A percentile compares a stretch with the other conserved stretches of the same genome.
Conservation (phyloP, 2,329 filamentous ascomycete species). For the Fusarium sacchari region DNA sequence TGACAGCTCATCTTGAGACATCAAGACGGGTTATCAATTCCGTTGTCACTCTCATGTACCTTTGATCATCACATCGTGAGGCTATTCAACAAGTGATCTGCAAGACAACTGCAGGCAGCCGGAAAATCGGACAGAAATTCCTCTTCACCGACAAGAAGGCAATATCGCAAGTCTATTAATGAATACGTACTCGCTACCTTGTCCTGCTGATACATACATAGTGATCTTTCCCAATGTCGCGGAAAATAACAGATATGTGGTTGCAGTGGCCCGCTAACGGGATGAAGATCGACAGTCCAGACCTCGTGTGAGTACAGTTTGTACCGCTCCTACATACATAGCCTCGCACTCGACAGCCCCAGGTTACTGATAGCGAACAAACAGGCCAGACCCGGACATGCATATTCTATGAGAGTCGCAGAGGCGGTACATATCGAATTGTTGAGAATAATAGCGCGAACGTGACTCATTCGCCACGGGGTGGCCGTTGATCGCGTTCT, state of each 20-base stretch:
- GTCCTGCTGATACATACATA: neutral
- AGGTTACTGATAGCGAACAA: neutral
- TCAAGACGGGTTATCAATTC: neutral
- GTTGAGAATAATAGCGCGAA: conserved; percentile 4
- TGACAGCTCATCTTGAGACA: conserved; percentile 10
- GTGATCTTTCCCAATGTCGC: conserved; percentile 3
- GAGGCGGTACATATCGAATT: neutral
- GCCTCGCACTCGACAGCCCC: neutral
- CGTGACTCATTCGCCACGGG: conserved; percentile 15
- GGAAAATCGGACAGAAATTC: conserved; percentile 12
- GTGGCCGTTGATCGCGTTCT: neutral
- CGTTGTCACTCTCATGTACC: conserved; percentile 20
- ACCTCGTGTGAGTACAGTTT: neutral
- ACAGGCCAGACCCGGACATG: neutral
- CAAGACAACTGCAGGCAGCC: conserved; percentile 4
- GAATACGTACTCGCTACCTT: neutral
- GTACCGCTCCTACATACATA: conserved; percentile 13
- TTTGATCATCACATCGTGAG: conserved; percentile 14
- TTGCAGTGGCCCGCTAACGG: conserved; percentile 18
- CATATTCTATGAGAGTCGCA: neutral
- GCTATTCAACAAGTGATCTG: conserved; percentile 9
- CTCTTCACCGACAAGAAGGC: conserved; percentile 29
- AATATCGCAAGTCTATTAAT: conserved; percentile 3
- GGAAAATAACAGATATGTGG: conserved; percentile 19
- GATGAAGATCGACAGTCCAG: conserved; percentile 36